phyloP scores from a whole-genome alignment of 148 eudicot species.

The Dianthus caryophyllus region DNA sequence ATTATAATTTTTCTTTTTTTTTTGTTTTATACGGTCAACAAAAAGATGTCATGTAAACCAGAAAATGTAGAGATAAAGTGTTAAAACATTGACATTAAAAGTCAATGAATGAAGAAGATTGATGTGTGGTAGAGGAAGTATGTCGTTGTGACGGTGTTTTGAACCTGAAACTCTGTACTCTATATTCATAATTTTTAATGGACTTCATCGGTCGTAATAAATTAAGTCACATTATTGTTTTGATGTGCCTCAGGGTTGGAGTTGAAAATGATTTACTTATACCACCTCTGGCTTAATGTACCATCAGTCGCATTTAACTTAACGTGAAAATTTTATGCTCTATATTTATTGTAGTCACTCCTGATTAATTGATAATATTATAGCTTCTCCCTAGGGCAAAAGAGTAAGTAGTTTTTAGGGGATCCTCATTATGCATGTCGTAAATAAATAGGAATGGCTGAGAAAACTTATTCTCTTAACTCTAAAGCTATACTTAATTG shows the following conservation, averaged over 20 bases:
- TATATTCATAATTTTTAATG: too few species aligned
- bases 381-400: neutral
- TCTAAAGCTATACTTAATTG: neutral
- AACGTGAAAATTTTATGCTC: neutral
- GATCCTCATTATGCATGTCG: neutral
- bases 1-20: too few species aligned
- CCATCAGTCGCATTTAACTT: neutral
- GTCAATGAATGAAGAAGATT: too few species aligned
- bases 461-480: neutral
- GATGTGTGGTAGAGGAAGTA: too few species aligned
- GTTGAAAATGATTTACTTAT: neutral
- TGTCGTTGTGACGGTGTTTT: too few species aligned
- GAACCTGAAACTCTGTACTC: too few species aligned
- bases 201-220: too few species aligned
- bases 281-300: neutral
- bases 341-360: neutral
- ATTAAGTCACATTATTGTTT: neutral
- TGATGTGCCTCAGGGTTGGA: neutral
- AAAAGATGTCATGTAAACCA: too few species aligned
- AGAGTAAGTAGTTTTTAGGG: neutral
- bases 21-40: too few species aligned
- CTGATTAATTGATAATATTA: neutral
- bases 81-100: too few species aligned
- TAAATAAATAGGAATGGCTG: neutral
- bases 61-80: too few species aligned